Conservation (phyloP, 345 rosid genomes). For the Aegle marmelos region DNA sequence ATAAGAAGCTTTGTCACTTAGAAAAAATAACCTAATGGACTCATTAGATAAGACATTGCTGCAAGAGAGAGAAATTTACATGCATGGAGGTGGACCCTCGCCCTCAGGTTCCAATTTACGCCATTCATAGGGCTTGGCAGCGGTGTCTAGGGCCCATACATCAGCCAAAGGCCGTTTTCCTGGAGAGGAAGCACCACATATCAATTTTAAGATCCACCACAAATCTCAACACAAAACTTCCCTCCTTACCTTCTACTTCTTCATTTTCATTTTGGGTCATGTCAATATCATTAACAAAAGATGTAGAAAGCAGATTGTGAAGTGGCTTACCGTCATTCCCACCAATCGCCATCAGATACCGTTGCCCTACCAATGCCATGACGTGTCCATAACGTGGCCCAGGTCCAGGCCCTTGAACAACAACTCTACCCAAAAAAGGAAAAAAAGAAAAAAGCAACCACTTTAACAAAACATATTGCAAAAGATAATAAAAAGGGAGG, state of each 20-base stretch:
- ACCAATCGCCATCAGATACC: slow-evolving; percentile 99
- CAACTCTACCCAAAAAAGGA: too few relatives aligned
- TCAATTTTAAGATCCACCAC: slow-evolving; percentile 7
- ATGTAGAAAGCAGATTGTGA: not conserved
- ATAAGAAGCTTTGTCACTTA: not conserved
- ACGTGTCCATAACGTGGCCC: slow-evolving; percentile 99
- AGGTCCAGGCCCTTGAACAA: slow-evolving; percentile 99
- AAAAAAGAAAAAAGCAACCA: slow-evolving; percentile 21
- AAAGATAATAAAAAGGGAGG: not conserved
- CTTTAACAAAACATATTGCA: slow-evolving; percentile 15
- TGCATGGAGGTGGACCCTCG: slow-evolving; percentile 99
- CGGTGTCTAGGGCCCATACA: slow-evolving; percentile 99
- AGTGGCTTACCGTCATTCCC: slow-evolving; percentile 86
- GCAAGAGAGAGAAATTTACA: slow-evolving; percentile 45
- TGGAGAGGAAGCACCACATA: slow-evolving; percentile 26
- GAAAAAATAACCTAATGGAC: not conserved
- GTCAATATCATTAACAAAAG: slow-evolving; percentile 7
- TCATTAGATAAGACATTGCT: not conserved
- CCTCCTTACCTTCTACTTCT: not conserved
- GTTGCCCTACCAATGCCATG: slow-evolving; percentile 98
- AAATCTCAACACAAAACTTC: not conserved
- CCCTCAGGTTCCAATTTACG: slow-evolving; percentile 99
- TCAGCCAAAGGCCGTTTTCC: slow-evolving; percentile 98
- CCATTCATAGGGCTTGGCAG: slow-evolving; percentile 99
- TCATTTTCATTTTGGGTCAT: not conserved